Base-by-base conservation (phyloP, 129 eudicot species). In the Cynara cardunculus region DNA sequence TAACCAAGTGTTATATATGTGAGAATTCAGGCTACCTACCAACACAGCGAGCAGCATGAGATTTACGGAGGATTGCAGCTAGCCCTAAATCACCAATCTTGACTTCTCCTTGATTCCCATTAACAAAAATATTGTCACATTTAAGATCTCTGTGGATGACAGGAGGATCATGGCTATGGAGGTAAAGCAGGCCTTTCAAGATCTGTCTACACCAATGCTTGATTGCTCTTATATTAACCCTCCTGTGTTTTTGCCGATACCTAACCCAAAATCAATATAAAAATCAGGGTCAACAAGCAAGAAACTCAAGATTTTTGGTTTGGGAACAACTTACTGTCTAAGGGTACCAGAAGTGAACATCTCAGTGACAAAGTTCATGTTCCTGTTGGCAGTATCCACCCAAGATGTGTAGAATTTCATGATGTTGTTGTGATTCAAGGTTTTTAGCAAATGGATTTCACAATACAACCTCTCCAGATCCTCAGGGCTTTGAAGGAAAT, bases 271-370 rank as follows among this genome's bases (percentile, higher is more conserved):
- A 78, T 8, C 71, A 53, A 37, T 9, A 37, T 9, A 6, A 46
- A 46, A 27, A 74, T 7, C 7, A 7, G 2, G 10, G 10, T 8
- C 46, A 10, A 37, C 46, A 37, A 9, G 13, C 9, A 37, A 37
- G 46, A 37, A 32, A 69, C 19, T 9, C 25, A 72, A 72, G 32
- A 41, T 2, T 44, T 39, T 73, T 10, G 28, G 13, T 21, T 22
- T 10, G 8, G 7, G 65, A 46, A 22, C 1, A 16, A 91, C 98
- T 87, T 90, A 94, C 99, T 95, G 99, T 77, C 99, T 90, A 80
- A 95, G 94, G 39, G 97, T 92, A 61, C 99, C 99, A 67, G 99
- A 96, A 39, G 99, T 96, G 86, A 96, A 96, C 97, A 96, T 89
- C 81, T 96, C 99, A 27, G 99, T 96, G 46, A 96, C 95, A 81